Base-by-base conservation (phyloP, 2,329 filamentous ascomycete genomes). In the Colletotrichum shisoi region DNA sequence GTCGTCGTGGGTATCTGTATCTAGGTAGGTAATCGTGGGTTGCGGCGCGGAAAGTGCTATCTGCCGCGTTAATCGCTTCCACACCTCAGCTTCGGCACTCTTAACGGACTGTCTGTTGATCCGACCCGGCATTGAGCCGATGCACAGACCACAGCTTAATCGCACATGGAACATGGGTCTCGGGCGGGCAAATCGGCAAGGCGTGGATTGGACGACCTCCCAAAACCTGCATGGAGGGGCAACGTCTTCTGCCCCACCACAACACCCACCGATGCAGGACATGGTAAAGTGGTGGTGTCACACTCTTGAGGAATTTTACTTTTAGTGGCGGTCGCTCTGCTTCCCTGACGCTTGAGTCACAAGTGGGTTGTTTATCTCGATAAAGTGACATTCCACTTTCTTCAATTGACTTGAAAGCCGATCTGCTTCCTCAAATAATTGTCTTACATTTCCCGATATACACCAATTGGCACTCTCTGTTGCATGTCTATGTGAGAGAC, bases 81-180 rank as follows among this genome's bases (percentile, higher is more conserved):
- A 39, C 44, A n/a, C 34, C 44, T 39, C 17, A 53, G 61, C 45
- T 67, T 34, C 12, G 46, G 15, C 37, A 31, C 37, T 37, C 61
- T 19, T 19, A 0, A 6, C 62, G 63, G 66, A 9, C 3, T 12
- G 3, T 17, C 15, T 37, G 31, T 72, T 74, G 68, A 72, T 72
- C 73, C 76, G 75, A 24, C 49, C 63, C 51, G 42, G 1, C 2
- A 7, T 39, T 39, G 31, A 4, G 9, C 3, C 0, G 0, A 4
- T 24, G 76, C 76, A 78, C 75, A 70, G 76, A 77, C 75, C 76
- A 74, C 69, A 78, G 70, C 74, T 78, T 78, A 78, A 75, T 62
- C 11, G 39, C 46, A 37, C 59, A 52, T 44, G 40, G 57, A 60
- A 57, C 68, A 56, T 51, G 68, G 68, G 58, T 56, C 21, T 15